These are phyloP conservation scores for Abelmoschus esculentus DNA, from an alignment of 345 rosid genomes.

Conservation along the genomic window DNA sequence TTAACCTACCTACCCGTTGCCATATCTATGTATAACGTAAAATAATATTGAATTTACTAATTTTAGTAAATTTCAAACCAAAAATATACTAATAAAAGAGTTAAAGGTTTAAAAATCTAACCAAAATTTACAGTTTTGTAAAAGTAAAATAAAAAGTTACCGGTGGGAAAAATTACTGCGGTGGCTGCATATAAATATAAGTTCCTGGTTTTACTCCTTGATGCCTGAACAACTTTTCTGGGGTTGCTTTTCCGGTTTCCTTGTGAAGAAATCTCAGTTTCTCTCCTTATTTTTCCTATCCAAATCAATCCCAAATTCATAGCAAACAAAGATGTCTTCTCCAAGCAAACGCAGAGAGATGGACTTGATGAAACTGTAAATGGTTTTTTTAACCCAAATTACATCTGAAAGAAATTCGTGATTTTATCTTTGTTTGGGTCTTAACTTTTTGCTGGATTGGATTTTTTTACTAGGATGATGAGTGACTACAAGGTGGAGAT, in stretches of 20 bases:
- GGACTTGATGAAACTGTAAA: neutral
- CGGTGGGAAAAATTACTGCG: neutral
- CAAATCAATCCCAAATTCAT: neutral
- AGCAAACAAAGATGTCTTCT: neutral
- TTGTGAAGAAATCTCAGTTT: too few relatives aligned
- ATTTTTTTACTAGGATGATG: neutral
- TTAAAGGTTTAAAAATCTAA: too few relatives aligned
- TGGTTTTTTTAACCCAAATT: neutral
- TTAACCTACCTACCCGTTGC: too few relatives aligned
- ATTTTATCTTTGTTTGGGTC: neutral
- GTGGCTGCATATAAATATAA: neutral
- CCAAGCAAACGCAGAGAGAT: neutral
- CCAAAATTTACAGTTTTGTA: too few relatives aligned
- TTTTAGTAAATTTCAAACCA: too few relatives aligned
- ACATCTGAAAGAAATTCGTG: neutral
- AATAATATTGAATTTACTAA: too few relatives aligned
- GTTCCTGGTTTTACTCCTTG: neutral
- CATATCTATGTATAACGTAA: too few relatives aligned
- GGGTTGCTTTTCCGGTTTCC: neutral
- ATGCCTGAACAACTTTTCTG: neutral
- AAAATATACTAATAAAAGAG: too few relatives aligned
- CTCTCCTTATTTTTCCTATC: too few relatives aligned
- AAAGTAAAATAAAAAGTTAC: neutral
- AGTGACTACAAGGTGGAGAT: neutral
- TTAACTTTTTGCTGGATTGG: neutral